phyloP scores from a whole-genome alignment of 1,284 basidiomycete species.

The Puccinia triticina region DNA sequence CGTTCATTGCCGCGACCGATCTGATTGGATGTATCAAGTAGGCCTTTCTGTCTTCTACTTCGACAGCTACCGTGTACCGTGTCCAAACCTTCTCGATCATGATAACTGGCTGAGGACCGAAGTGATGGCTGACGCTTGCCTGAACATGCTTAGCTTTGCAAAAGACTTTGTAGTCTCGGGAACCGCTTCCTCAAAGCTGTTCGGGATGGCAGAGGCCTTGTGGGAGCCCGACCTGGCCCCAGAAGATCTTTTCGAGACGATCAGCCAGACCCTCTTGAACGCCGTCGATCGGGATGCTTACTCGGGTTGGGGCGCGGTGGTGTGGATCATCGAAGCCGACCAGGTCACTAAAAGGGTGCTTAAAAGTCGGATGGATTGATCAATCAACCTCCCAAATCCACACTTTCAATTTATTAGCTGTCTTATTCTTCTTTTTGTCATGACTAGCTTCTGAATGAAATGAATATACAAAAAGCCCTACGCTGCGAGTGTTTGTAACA shows the following conservation, averaged over 20 bases:
- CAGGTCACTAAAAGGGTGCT: conserved; percentile 39
- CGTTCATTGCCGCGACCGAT: conserved; percentile 95
- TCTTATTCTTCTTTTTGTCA: too few species aligned
- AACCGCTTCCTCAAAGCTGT: conserved; percentile 88
- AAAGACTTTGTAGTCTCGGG: conserved; percentile 94
- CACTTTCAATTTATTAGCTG: too few species aligned
- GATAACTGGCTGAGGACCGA: not conserved
- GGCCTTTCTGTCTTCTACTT: conserved; percentile 61
- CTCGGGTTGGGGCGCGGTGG: conserved; percentile 94
- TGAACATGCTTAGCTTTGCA: conserved; percentile 27
- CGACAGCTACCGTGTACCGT: not conserved
- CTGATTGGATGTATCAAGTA: conserved; percentile 94
- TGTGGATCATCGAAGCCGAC: conserved; percentile 84
- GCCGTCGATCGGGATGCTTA: conserved; percentile 94
- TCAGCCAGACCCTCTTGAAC: conserved; percentile 92
- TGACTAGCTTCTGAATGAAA: too few species aligned
- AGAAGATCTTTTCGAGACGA: conserved; percentile 97
- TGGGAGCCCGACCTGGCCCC: conserved; percentile 97
- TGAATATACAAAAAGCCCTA: too few species aligned
- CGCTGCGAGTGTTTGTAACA: too few species aligned
- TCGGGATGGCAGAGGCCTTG: conserved; percentile 94
- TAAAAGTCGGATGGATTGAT: conserved; percentile 46
- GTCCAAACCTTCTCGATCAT: not conserved
- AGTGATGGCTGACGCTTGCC: not conserved
- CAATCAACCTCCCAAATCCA: too few species aligned